Percentiles rank a stretch among this genome's conserved stretches.
Evolutionary conservation across 495 filamentous ascomycete species (phyloP).

Genomic region (Neohortaea acidophila): DNA sequence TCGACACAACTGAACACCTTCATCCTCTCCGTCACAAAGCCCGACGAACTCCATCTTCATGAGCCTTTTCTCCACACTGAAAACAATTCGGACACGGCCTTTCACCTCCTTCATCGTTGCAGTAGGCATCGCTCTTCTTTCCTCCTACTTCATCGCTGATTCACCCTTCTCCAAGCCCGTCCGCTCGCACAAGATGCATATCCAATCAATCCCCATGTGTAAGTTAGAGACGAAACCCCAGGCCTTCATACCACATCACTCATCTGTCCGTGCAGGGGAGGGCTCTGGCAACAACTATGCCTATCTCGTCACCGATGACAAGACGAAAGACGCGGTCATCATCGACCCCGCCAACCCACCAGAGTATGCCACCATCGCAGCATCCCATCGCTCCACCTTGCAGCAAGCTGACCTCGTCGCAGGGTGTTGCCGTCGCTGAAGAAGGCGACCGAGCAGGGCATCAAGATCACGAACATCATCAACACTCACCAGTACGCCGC

Average conservation of each 20-base stretch:
- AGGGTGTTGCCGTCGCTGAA: slow-evolving; percentile 74
- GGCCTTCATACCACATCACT: no score
- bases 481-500: slow-evolving; percentile 85
- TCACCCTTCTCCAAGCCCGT: slow-evolving; percentile 2
- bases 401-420: slow-evolving; percentile 1
- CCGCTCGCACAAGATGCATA: slow-evolving; percentile 57
- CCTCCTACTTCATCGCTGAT: slow-evolving; percentile 12
- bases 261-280: slow-evolving; percentile 47
- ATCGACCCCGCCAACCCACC: slow-evolving; percentile 87
- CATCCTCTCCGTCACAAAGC: no score
- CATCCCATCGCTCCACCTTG: not conserved
- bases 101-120: slow-evolving; percentile 1
- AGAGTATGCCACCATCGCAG: slow-evolving; percentile 45
- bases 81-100: slow-evolving; percentile 5
- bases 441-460: slow-evolving; percentile 50
- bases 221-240: no score
- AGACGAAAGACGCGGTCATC: slow-evolving; percentile 79
- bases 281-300: slow-evolving; percentile 90
- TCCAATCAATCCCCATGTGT: slow-evolving; percentile 98
- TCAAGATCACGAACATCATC: slow-evolving; percentile 76
- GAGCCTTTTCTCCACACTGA: slow-evolving; percentile 9
- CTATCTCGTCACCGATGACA: slow-evolving; percentile 85
- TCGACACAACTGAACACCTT: no score
- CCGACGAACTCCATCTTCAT: slow-evolving; percentile 2
- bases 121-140: slow-evolving; percentile 12